Evolutionary conservation across 768 basidiomycete species (phyloP).

Genomic region (Leucosporidium yakuticum): DNA sequence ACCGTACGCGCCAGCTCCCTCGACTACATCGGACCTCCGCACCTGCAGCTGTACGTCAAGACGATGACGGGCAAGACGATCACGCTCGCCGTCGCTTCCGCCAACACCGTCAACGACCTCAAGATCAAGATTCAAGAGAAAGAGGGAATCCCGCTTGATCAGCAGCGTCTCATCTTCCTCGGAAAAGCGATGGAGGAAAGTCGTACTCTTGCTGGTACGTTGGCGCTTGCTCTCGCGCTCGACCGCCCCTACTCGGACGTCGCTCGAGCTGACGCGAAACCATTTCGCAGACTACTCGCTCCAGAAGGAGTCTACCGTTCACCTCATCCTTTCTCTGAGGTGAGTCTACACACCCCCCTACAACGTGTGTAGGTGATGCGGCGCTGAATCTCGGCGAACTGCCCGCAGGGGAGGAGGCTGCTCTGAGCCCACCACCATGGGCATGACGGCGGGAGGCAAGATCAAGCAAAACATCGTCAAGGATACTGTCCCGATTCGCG

Average conservation of each 20-base stretch:
- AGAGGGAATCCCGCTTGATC: constrained; percentile 85
- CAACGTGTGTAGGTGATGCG: not conserved
- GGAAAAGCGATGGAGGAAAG: constrained; percentile 88
- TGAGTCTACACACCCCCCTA: not conserved
- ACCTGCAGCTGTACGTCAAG: constrained; percentile 73
- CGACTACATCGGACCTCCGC: not conserved
- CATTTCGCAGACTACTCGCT: constrained; percentile 34
- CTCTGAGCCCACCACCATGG: not conserved
- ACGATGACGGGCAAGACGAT: constrained; percentile 64
- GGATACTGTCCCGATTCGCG: not conserved
- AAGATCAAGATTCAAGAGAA: constrained; percentile 80
- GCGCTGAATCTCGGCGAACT: too few relatives aligned
- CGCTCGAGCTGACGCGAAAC: too few relatives aligned
- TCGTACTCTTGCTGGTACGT: constrained; percentile 62
- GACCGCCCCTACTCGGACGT: not conserved
- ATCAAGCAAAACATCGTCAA: constrained; percentile 1
- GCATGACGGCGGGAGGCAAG: not conserved
- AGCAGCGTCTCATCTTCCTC: constrained; percentile 83
- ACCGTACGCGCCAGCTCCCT: too few relatives aligned
- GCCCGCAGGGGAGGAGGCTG: not conserved
- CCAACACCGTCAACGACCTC: constrained; percentile 50
- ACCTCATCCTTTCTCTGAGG: constrained; percentile 38
- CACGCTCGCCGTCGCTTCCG: constrained; percentile 53
- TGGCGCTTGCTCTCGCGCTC: constrained; percentile 45
- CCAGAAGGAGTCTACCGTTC: constrained; percentile 41